Base-by-base conservation (phyloP, 208 protist species). In the Acanthamoeba triangularis region DNA sequence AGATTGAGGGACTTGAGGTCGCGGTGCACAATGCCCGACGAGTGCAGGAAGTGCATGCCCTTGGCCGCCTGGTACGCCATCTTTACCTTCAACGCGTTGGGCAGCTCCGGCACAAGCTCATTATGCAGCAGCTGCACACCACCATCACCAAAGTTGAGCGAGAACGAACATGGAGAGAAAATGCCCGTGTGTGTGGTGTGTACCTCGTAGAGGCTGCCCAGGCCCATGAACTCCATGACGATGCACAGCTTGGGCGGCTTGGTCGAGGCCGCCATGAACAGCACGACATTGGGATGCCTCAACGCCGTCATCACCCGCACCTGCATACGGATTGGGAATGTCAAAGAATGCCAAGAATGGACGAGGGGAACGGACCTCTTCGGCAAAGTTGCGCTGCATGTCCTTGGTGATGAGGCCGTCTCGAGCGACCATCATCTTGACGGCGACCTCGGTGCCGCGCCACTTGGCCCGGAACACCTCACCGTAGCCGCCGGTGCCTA, bases 181-280 rank as follows among this genome's bases (percentile, higher is more conserved):
- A 33, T 69, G 23, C 1, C 3, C 0, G 44, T 49, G 44, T 47
- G 10, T 8, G 44, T 47, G 10, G 44, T 11, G 23, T 0, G n/a
- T 85, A 85, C 76, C 18, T 93, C 88, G 28, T 93, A 67, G 63
- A 93, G 88, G 33, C 6, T n/a, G 72, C 72, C 72, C 6, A 80
- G 35, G 35, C 5, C 20, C 72, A 80, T 80, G 72, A 80, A 80
- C 35, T 93, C 88, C 61, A 67, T 93, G 35, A 93, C 88, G 20
- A 93, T 93, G 59, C 61, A 67, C 88, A 93, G 8, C 11, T 93
- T 67, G 3, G 41, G 41, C 6, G 54, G 30, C 44, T 67, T 93
- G n/a, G 90, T 72, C 63, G 85, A 97, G 11, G 90, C 96, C 20
- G 95, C 96, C 67, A 97, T 97, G 85, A 97, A 97, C 13, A 97